Percentiles rank a stretch among this genome's conserved stretches.
phyloP scores from a whole-genome alignment of 345 rosid species.

The Arabis hirsuta region DNA sequence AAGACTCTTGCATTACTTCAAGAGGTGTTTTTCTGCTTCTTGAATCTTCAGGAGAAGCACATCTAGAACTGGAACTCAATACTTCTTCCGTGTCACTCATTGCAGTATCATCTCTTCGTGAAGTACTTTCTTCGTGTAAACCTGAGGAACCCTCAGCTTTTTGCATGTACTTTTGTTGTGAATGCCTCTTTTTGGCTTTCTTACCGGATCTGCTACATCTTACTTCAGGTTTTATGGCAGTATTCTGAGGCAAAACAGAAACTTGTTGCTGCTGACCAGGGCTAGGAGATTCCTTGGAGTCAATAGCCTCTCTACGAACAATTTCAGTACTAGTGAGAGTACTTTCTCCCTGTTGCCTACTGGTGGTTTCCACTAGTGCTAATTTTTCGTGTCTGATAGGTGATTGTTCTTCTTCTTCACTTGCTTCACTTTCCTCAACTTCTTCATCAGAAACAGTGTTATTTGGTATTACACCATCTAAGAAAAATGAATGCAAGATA shows the following conservation, averaged over 20 bases:
- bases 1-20: slow-evolving; percentile 62
- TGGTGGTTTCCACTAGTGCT: slow-evolving; percentile 54
- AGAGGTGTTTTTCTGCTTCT: slow-evolving; percentile 84
- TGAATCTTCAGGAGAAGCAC: slow-evolving; percentile 80
- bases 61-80: slow-evolving; percentile 76
- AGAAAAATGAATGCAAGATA: slow-evolving; percentile 78
- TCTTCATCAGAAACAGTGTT: slow-evolving; percentile 85
- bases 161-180: slow-evolving; percentile 66
- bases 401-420: slow-evolving; percentile 52
- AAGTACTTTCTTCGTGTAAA: slow-evolving; percentile 70
- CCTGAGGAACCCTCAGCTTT: slow-evolving; percentile 65
- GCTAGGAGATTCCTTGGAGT: slow-evolving; percentile 59
- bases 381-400: slow-evolving; percentile 50
- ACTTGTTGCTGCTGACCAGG: slow-evolving; percentile 58
- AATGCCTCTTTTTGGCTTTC: slow-evolving; percentile 94
- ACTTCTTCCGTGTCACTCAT: slow-evolving; percentile 90
- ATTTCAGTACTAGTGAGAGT: slow-evolving; percentile 58
- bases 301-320: slow-evolving; percentile 53
- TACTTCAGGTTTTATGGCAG: slow-evolving; percentile 57
- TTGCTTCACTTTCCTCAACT: slow-evolving; percentile 64
- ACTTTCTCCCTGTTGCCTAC: slow-evolving; percentile 55
- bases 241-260: slow-evolving; percentile 57
- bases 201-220: slow-evolving; percentile 84
- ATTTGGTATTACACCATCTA: slow-evolving; percentile 74
- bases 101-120: slow-evolving; percentile 79